A percentile compares a stretch with the other conserved stretches of the same genome.
Conservation (phyloP, 495 filamentous ascomycete species). For the Cudoniella acicularis region DNA sequence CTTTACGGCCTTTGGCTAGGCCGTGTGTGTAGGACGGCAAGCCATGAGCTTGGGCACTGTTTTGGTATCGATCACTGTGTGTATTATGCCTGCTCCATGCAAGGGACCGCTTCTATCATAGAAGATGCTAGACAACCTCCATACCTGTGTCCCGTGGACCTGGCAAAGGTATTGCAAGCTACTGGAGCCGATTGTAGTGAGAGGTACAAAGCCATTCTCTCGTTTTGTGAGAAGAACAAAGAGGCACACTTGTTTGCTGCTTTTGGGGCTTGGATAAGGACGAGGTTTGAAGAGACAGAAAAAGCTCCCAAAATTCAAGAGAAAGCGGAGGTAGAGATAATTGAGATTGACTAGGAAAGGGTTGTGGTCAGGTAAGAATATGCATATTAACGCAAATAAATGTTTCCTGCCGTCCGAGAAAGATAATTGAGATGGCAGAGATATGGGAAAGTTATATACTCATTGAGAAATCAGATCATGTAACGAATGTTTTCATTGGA, state of each 20-base stretch:
- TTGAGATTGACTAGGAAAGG: neutral
- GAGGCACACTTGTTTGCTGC: constrained; percentile 38
- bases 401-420: too few species aligned
- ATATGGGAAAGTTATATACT: too few species aligned
- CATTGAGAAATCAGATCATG: too few species aligned
- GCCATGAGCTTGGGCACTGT: constrained; percentile 66
- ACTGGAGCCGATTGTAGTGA: constrained; percentile 33
- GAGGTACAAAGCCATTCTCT: constrained; percentile 40
- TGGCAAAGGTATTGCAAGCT: constrained; percentile 48
- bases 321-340: neutral
- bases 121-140: constrained; percentile 66
- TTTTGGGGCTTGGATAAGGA: constrained; percentile 34
- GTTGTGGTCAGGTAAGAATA: too few species aligned
- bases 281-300: constrained; percentile 2
- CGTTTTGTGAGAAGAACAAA: constrained; percentile 40
- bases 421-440: too few species aligned
- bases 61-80: constrained; percentile 62
- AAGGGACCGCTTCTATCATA: constrained; percentile 52
- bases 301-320: neutral
- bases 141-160: constrained; percentile 62
- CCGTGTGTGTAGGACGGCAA: constrained; percentile 51
- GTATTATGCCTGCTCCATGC: constrained; percentile 70
- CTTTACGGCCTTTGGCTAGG: constrained; percentile 50
- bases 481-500: too few species aligned
- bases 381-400: neutral